Conservation (phyloP, 1,284 basidiomycete species). For the Erythrobasidium hasegawianum region DNA sequence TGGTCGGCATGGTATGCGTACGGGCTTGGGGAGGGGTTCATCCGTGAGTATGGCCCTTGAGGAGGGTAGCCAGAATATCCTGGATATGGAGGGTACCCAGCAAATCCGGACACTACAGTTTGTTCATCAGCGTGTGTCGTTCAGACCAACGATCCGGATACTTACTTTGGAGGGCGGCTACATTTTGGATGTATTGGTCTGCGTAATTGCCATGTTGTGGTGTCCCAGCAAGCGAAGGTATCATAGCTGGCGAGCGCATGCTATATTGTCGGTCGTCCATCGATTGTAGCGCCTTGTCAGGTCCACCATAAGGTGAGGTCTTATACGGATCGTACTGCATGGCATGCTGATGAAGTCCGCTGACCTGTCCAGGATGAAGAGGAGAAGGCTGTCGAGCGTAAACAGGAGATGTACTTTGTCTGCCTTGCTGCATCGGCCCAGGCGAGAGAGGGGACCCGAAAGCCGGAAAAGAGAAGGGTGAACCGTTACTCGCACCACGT, state of each 20-base stretch:
- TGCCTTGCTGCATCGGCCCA: neutral
- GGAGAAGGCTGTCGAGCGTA: neutral
- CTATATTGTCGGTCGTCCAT: neutral
- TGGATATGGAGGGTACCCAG: neutral
- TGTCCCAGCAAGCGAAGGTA: slow-evolving; percentile 8
- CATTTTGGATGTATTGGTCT: slow-evolving; percentile 28
- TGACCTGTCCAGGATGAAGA: neutral
- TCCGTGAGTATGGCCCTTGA: too few relatives aligned
- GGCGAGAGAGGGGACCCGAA: slow-evolving; percentile 33
- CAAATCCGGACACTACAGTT: slow-evolving; percentile 23
- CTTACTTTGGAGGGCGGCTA: slow-evolving; percentile 26
- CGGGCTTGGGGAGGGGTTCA: too few relatives aligned
- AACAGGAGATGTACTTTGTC: neutral
- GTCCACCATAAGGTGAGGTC: neutral
- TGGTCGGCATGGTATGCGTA: too few relatives aligned
- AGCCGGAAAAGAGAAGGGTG: slow-evolving; percentile 23
- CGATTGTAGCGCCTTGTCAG: neutral
- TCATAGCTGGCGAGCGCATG: slow-evolving; percentile 9
- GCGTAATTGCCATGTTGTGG: slow-evolving; percentile 9
- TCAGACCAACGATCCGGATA: neutral
- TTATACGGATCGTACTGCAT: neutral
- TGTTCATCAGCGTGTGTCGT: neutral
- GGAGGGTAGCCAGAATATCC: too few relatives aligned
- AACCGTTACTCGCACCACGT: slow-evolving; percentile 2
- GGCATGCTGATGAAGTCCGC: neutral